These are phyloP conservation scores for Solanum lycopersicoides DNA, from an alignment of 257 asterid species.

Conservation along the genomic window DNA sequence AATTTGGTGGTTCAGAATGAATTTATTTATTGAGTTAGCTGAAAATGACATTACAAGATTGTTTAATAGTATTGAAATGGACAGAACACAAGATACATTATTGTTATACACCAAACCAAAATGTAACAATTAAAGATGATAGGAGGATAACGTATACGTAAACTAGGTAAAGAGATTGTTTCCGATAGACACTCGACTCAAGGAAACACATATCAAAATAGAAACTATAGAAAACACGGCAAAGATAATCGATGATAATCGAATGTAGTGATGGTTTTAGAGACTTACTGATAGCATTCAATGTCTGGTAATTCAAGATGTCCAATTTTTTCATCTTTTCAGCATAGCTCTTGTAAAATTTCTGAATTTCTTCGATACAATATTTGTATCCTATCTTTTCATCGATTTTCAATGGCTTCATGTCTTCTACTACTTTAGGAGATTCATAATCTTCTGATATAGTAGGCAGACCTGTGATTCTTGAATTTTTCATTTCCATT, in stretches of 20 bases:
- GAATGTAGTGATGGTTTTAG: not conserved
- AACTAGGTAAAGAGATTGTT: not conserved
- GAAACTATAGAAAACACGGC: not conserved
- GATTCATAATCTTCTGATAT: conserved; percentile 74
- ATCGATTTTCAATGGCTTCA: conserved; percentile 55
- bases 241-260: not conserved
- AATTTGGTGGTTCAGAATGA: not conserved
- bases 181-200: not conserved
- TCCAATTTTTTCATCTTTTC: conserved; percentile 77
- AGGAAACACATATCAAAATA: not conserved
- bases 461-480: conserved; percentile 61
- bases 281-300: conserved; percentile 82
- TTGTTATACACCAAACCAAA: not conserved
- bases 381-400: conserved; percentile 64
- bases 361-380: conserved; percentile 51
- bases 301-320: conserved; percentile 76
- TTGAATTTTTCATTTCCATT: conserved; percentile 56
- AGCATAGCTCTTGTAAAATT: conserved; percentile 59
- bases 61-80: not conserved
- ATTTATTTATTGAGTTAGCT: not conserved
- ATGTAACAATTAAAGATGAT: not conserved
- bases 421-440: conserved; percentile 45
- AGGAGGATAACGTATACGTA: not conserved
- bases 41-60: not conserved
- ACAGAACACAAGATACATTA: not conserved